Evolutionary conservation across 2,329 filamentous ascomycete species (phyloP), one percentile per base, ranked within the genome.

Genomic region (Albifimbria verrucaria): DNA sequence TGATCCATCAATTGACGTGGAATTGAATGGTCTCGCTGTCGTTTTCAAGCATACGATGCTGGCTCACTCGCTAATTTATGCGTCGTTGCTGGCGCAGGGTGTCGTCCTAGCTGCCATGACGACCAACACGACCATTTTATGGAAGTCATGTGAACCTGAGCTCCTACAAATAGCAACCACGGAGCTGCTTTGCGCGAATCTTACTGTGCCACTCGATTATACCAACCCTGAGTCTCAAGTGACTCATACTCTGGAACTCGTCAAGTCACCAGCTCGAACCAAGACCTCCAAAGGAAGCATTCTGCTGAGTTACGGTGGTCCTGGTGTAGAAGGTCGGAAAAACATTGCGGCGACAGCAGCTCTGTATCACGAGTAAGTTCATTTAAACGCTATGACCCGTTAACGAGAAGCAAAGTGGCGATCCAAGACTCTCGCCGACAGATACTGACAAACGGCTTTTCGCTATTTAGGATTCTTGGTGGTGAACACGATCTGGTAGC

Each of bases 401-500:
- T 7, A 9, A 15, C 15, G 26, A 32, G 17, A 7, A 43, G 20
- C 7, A n/a, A 9, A 43, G n/a, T 18, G 39, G 15, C 15, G 39
- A 43, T 7, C n/a, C 9, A 21, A 43, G 7, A n/a, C 28, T n/a
- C 28, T 36, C 20, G 39, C 9, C 39, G 39, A 7, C 12, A 25
- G 43, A 25, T 48, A 58, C 18, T 55, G n/a, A 11, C 48, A 25
- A 25, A 48, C 18, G 21, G 18, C 28, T 36, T 46, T n/a, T n/a
- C n/a, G n/a, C 28, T n/a, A 21, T 53, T 24, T 52, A 48, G 57
- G 6, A 53, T 52, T 26, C 53, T 23, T 49, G 53, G 55, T 43
- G 61, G 56, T 24, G 50, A 60, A 28, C 55, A 52, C 23, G 50
- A 62, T 44, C 21, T 60, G 7, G 46, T 60, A 17, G 47, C 49